These are phyloP conservation scores for Bacterosira constricta DNA, from an alignment of 108 stramenopile species.

Conservation along the genomic window DNA sequence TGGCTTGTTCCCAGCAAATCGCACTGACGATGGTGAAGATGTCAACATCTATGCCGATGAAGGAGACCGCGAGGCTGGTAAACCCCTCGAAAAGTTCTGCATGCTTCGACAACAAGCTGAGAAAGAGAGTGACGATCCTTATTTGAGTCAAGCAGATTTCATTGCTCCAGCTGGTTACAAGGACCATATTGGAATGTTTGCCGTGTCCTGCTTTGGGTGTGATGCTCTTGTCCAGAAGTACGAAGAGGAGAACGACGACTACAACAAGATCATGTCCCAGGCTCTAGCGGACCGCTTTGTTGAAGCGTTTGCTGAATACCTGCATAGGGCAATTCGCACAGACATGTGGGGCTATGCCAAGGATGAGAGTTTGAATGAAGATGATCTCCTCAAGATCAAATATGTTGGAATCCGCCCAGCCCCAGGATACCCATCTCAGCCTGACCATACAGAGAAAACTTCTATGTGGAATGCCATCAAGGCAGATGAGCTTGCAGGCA, in stretches of 20 bases:
- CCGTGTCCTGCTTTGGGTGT: conserved; percentile 96
- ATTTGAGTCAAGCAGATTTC: conserved; percentile 97
- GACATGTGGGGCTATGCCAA: conserved; percentile 98
- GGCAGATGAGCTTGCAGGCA: conserved; percentile 92
- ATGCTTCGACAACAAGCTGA: conserved; percentile 99
- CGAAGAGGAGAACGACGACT: conserved; percentile 96
- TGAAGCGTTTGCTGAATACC: conserved; percentile 99
- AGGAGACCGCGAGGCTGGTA: conserved; percentile 75
- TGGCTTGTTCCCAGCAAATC: conserved; percentile 96
- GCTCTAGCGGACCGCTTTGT: conserved; percentile 98
- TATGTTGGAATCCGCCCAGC: conserved; percentile 99
- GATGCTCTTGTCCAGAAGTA: conserved; percentile 90
- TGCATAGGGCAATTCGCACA: conserved; percentile 95
- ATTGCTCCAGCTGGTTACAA: conserved; percentile 96
- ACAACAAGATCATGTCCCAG: conserved; percentile 99
- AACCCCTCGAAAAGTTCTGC: conserved; percentile 82
- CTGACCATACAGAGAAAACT: conserved; percentile 99
- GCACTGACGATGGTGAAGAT: conserved; percentile 95
- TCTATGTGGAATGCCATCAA: conserved; percentile 98
- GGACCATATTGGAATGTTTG: conserved; percentile 98
- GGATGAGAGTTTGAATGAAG: conserved; percentile 82
- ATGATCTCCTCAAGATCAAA: conserved; percentile 97
- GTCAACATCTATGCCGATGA: conserved; percentile 92
- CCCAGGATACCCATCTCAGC: conserved; percentile 99
- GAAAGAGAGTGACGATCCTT: conserved; percentile 96